Percentiles rank a stretch among this genome's conserved stretches.
Evolutionary conservation across 177 flowering plant genomes (phyloP).

Genomic region (Tripterygium wilfordii): DNA sequence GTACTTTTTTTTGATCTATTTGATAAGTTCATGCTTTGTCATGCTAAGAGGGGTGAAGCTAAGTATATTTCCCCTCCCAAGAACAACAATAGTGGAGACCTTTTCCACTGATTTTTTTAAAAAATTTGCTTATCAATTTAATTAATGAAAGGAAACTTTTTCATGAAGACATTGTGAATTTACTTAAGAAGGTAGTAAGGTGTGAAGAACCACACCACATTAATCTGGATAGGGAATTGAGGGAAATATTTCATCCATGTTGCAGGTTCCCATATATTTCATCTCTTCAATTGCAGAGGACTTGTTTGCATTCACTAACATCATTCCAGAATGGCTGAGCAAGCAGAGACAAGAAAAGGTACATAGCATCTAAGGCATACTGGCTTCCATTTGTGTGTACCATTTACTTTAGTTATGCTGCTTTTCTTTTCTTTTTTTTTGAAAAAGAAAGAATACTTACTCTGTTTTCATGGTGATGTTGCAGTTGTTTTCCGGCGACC

Average conservation of each 20-base stretch:
- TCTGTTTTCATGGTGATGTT: conserved; percentile 10
- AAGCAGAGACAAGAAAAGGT: conserved; percentile 76
- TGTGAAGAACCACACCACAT: too few species aligned
- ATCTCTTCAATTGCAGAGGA: conserved; percentile 82
- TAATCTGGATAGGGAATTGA: too few species aligned
- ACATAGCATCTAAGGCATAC: not conserved
- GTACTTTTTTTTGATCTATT: not conserved
- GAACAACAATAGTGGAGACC: too few species aligned
- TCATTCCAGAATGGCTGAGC: conserved; percentile 90
- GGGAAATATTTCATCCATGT: not conserved
- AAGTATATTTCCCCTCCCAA: too few species aligned
- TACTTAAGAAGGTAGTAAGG: too few species aligned
- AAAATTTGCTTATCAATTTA: not conserved
- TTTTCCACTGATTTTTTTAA: too few species aligned
- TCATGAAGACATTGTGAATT: not conserved
- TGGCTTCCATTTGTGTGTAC: not conserved
- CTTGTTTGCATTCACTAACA: conserved; percentile 54
- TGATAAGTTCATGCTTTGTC: not conserved
- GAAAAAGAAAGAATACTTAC: not conserved
- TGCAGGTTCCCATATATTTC: conserved; percentile 76
- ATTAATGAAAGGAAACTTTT: too few species aligned
- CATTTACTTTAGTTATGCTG: not conserved
- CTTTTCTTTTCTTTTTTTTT: not conserved
- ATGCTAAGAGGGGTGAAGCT: too few species aligned
- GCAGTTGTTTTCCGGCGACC: conserved; percentile 75